Conservation (phyloP, 2,329 filamentous ascomycete species). For the Fusarium sp. region DNA sequence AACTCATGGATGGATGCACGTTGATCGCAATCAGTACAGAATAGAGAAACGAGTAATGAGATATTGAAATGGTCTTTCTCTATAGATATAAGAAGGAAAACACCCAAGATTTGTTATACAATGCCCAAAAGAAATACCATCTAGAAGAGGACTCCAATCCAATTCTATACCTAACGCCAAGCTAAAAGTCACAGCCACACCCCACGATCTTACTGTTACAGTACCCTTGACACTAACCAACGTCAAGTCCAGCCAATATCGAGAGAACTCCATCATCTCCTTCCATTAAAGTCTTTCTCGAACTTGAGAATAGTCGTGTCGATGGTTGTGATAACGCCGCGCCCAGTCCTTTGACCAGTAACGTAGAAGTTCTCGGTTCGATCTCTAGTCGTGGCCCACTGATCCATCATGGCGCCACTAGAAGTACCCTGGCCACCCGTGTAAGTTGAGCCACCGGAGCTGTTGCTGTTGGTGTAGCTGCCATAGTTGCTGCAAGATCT, state of each 20-base stretch:
- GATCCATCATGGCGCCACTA: conserved; percentile 5
- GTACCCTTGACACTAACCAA: neutral
- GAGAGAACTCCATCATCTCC: neutral
- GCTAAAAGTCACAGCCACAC: conserved; percentile 27
- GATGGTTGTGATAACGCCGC: conserved; percentile 12
- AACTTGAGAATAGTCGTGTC: conserved; percentile 21
- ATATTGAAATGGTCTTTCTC: neutral
- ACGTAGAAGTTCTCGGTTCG: conserved; percentile 23
- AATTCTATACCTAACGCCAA: conserved; percentile 27
- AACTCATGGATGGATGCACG: neutral
- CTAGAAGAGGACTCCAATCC: conserved; percentile 1
- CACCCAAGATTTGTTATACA: conserved; percentile 19
- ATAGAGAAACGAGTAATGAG: neutral
- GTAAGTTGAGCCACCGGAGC: conserved; percentile 26
- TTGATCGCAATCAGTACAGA: neutral
- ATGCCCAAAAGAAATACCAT: neutral
- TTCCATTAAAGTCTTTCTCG: conserved; percentile 8
- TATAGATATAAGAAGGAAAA: neutral
- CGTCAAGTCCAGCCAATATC: neutral
- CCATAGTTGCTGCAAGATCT: conserved; percentile 13
- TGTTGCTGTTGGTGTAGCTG: neutral
- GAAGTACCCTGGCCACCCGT: conserved; percentile 27
- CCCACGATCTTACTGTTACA: conserved; percentile 3
- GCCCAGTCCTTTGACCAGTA: conserved; percentile 28
- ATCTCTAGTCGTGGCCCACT: conserved; percentile 25